Conservation (phyloP, 208 protist genomes). For the Leptomonas pyrrhocoris region DNA sequence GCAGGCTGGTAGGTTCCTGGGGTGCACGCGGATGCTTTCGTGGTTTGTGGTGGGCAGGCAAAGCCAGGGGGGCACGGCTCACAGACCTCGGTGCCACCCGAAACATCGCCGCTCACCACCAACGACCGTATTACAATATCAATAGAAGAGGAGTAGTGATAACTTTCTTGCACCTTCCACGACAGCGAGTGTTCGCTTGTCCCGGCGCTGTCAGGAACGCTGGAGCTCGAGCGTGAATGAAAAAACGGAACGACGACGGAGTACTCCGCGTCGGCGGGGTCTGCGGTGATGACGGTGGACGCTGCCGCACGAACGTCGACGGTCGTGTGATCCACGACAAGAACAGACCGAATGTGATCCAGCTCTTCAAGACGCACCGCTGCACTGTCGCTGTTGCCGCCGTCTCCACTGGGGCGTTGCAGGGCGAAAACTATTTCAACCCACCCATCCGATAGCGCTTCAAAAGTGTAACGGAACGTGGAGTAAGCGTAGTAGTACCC, state of each 20-base stretch:
- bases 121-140: conserved; percentile 6
- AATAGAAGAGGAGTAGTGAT: background rate
- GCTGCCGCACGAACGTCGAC: background rate
- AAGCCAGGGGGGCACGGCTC: conserved; percentile 17
- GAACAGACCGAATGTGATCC: background rate
- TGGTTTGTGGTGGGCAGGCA: background rate
- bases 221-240: background rate
- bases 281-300: too few species aligned
- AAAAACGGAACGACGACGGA: background rate
- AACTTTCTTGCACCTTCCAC: background rate
- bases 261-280: background rate
- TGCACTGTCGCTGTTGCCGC: background rate
- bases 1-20: conserved; percentile 9
- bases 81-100: conserved; percentile 9
- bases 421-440: conserved; percentile 9
- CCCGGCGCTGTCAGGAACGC: too few species aligned
- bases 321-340: background rate
- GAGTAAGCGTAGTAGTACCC: background rate
- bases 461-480: conserved; percentile 3
- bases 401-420: background rate
- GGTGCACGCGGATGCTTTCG: background rate
- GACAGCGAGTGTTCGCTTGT: background rate
- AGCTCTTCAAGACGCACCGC: background rate
- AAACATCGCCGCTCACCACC: conserved; percentile 18
- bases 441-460: conserved; percentile 1